phyloP scores from a whole-genome alignment of 2,329 filamentous ascomycete species.

The Colletotrichum musae region DNA sequence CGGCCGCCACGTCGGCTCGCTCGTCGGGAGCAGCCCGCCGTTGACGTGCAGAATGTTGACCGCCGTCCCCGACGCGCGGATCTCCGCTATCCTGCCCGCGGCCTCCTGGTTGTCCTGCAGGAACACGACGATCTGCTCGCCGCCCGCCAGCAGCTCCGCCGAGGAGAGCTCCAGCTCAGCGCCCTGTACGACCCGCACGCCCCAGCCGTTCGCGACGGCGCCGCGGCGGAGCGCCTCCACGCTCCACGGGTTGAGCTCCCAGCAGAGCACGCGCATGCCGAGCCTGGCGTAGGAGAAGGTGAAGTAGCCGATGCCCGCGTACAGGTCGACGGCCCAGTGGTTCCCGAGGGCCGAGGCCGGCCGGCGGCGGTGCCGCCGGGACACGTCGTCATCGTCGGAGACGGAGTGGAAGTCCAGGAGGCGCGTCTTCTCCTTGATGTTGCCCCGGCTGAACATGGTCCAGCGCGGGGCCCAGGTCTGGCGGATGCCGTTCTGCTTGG shows the following conservation, averaged over 20 bases:
- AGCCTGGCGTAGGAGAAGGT: slow-evolving; percentile 84
- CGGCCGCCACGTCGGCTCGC: slow-evolving; percentile 66
- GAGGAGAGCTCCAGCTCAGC: slow-evolving; percentile 56
- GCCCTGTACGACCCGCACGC: slow-evolving; percentile 66
- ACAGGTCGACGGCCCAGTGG: slow-evolving; percentile 81
- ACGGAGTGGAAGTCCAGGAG: slow-evolving; percentile 69
- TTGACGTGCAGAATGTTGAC: slow-evolving; percentile 71
- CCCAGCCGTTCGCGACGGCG: slow-evolving; percentile 78
- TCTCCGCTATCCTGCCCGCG: slow-evolving; percentile 54
- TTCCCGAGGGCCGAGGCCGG: slow-evolving; percentile 44
- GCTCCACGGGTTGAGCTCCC: slow-evolving; percentile 92
- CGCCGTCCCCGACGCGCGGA: slow-evolving; percentile 52
- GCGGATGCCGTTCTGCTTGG: slow-evolving; percentile 82
- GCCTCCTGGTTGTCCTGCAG: slow-evolving; percentile 77
- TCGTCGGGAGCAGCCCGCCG: slow-evolving; percentile 73
- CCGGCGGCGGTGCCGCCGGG: slow-evolving; percentile 1
- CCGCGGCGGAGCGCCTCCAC: slow-evolving; percentile 86
- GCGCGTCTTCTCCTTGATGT: slow-evolving; percentile 89
- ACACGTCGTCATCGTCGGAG: neutral
- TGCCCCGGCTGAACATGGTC: slow-evolving; percentile 96
- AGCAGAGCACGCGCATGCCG: slow-evolving; percentile 83
- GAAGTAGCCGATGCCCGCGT: slow-evolving; percentile 96
- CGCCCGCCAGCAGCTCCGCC: slow-evolving; percentile 56
- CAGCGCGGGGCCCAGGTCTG: slow-evolving; percentile 91
- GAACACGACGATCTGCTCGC: slow-evolving; percentile 75